Evolutionary conservation across 129 eudicot species (phyloP).

Genomic region (Rutidosis leptorrhynchoides): DNA sequence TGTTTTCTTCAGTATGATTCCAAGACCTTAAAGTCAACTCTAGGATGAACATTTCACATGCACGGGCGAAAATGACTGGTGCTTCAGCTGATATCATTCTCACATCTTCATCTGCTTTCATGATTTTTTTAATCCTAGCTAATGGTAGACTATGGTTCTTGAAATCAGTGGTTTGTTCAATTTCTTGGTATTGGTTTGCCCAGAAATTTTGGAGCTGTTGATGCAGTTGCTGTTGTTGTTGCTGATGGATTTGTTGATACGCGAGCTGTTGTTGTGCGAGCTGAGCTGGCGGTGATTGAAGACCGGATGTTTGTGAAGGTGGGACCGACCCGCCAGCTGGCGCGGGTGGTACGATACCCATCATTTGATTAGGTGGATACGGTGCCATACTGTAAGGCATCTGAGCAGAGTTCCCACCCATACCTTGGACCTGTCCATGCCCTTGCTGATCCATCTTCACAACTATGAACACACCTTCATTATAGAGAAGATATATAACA

Average conservation of each 20-base stretch:
- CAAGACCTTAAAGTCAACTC: slow-evolving; percentile 82
- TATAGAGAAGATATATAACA: not conserved
- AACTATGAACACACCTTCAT: not conserved
- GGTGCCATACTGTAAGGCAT: slow-evolving; percentile 60
- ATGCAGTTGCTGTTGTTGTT: slow-evolving; percentile 82
- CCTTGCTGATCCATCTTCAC: slow-evolving; percentile 82
- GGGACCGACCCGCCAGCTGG: slow-evolving; percentile 60
- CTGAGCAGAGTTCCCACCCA: slow-evolving; percentile 54
- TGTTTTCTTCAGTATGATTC: slow-evolving; percentile 96
- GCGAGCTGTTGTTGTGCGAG: slow-evolving; percentile 87
- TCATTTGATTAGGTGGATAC: slow-evolving; percentile 80
- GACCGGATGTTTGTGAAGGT: slow-evolving; percentile 61
- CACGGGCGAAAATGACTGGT: slow-evolving; percentile 87
- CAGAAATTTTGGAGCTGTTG: slow-evolving; percentile 82
- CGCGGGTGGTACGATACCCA: slow-evolving; percentile 51
- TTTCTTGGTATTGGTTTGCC: slow-evolving; percentile 80
- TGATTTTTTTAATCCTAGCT: slow-evolving; percentile 88
- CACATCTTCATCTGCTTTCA: slow-evolving; percentile 96
- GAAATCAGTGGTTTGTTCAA: slow-evolving; percentile 81
- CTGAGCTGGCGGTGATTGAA: slow-evolving; percentile 65
- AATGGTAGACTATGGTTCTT: slow-evolving; percentile 88
- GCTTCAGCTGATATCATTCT: slow-evolving; percentile 97
- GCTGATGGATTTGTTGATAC: slow-evolving; percentile 90
- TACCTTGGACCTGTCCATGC: slow-evolving; percentile 63
- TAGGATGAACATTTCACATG: slow-evolving; percentile 92